A percentile compares a stretch with the other conserved stretches of the same genome.
phyloP scores from a whole-genome alignment of 1,139 yeast genomes.

The Debaryomyces fabryi region DNA sequence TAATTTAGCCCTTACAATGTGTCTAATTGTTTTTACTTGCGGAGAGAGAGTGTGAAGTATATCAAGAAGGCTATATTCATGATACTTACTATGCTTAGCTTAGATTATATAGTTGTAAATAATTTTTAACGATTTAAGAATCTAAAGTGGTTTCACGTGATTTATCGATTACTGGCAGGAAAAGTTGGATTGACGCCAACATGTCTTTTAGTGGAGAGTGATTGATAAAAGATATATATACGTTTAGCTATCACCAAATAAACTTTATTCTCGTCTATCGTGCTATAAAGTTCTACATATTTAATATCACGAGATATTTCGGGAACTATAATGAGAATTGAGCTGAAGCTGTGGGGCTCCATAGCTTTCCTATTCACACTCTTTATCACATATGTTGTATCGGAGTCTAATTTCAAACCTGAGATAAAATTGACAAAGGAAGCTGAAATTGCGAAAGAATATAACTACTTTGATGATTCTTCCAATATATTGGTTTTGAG shows the following conservation, averaged over 20 bases:
- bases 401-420: constrained; percentile 25
- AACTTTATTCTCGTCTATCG: constrained; percentile 1
- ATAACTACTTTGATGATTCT: constrained; percentile 60
- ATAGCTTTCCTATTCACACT: not conserved
- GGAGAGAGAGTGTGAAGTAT: not conserved
- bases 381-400: constrained; percentile 3
- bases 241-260: not conserved
- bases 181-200: not conserved
- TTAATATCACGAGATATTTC: not conserved
- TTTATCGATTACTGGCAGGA: not conserved
- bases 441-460: constrained; percentile 18
- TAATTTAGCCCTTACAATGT: not conserved
- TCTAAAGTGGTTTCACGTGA: not conserved
- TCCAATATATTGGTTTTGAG: constrained; percentile 46
- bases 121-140: not conserved
- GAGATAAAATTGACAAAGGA: constrained; percentile 18
- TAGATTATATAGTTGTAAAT: not conserved
- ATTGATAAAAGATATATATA: not conserved
- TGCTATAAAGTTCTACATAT: not conserved
- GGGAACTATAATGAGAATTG: constrained; percentile 2
- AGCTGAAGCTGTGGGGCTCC: constrained; percentile 1
- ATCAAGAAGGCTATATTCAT: not conserved
- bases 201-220: not conserved
- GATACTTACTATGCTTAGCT: not conserved
- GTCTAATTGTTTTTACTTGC: not conserved